Evolutionary conservation across 2,329 filamentous ascomycete species (phyloP).

Genomic region (Lasiodiplodia sp.): DNA sequence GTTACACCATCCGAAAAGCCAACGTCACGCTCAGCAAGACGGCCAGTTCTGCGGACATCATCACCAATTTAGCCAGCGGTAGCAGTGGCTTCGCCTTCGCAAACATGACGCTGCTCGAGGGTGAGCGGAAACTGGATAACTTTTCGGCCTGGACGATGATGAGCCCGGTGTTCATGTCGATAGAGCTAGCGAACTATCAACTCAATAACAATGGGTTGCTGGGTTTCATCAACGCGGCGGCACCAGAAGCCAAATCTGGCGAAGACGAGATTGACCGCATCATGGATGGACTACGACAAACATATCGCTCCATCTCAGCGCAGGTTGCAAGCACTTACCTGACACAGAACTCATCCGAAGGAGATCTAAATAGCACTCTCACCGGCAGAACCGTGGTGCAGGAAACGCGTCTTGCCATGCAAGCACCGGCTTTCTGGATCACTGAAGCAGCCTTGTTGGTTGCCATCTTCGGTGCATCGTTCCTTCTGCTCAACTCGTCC

Average conservation of each 20-base stretch:
- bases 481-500: background rate
- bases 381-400: background rate
- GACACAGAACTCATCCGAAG: background rate
- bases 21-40: background rate
- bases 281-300: background rate
- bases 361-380: background rate
- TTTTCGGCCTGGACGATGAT: background rate
- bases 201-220: background rate
- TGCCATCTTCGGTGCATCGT: background rate
- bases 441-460: background rate
- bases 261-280: background rate
- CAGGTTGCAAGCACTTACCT: background rate
- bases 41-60: background rate
- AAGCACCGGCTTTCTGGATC: conserved; percentile 4
- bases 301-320: background rate
- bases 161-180: conserved; percentile 1
- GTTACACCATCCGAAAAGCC: background rate
- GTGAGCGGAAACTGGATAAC: background rate
- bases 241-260: background rate
- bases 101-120: background rate
- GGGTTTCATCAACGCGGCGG: background rate
- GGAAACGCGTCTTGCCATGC: background rate
- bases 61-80: background rate
- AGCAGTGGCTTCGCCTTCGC: background rate
- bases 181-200: background rate